Base-by-base conservation (phyloP, 441 rosid genomes). In the Euphorbia corollata region DNA sequence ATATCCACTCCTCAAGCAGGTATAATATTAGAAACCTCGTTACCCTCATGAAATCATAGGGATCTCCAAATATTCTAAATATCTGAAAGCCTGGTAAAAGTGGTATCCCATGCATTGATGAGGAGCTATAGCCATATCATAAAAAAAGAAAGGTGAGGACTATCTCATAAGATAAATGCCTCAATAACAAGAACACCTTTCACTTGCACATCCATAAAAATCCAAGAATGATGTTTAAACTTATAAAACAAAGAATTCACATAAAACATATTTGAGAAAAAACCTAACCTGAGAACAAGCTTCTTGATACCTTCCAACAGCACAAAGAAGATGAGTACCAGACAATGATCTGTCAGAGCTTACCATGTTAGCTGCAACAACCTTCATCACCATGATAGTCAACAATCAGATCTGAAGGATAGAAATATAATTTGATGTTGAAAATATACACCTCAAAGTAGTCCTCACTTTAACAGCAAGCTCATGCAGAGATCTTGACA, bases 351-450 rank as follows among this genome's bases (percentile, higher is more conserved):
- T 82, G 77, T 91, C 98, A 55, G 95, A 87, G 76, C 87, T 77
- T 59, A 94, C 99, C 98, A 91, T 91, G 79, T 94, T 94, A 75
- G 99, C 99, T 56, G 99, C 99, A 70, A 91, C 92, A 63, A 94
- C 97, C 99, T 94, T 73, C 71, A 71, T 27, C 71, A 76, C 71
- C 64, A 64, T 10, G 55, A 41, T 43, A 50, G 73, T 59, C 55
- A 67, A 59, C 18, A 36, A 71, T 45, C 19, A 34, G 56, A 50
- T 23, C 34, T 6, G 64, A 56, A 19, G 47, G 23, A 72, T 51
- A 67, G n/a, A 53, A 67, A 65, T 48, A 60, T 16, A 45, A 16
- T n/a, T 27, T 27, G 32, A 27, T 27, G 32, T 27, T 27, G 32
- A 27, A 27, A n/a, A n/a, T n/a, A n/a, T n/a, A n/a, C n/a, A n/a